Evolutionary conservation across 1,284 basidiomycete genomes (phyloP), one percentile per base, ranked within the genome.

Genomic region (Neolentinus lepideus): DNA sequence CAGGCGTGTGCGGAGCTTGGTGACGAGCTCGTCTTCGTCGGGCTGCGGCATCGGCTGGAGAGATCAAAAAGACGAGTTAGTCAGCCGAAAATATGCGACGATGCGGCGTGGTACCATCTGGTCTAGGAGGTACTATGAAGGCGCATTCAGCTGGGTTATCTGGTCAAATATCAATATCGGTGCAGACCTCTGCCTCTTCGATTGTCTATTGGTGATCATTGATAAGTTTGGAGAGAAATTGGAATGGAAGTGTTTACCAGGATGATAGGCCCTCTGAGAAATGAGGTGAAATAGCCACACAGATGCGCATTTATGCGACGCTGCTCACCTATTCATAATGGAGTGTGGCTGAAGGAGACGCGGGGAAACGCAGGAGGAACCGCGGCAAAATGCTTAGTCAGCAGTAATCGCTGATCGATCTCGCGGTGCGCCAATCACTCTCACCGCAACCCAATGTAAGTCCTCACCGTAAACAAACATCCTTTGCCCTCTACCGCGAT

Each of bases 181-280:
- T 25, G 12, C 59, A 31, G 55, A 64, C 65, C 61, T 68, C 65
- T 36, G 66, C 65, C 57, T 68, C 66, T 19, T 68, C 65, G 12
- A 68, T 68, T 1, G 66, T 68, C 66, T 68, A 43, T 9, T 11
- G 1, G 22, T 46, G 4, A 46, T 19, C 24, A 25, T 21, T 9
- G 27, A 50, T n/a, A 24, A 25, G 22, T 26, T 12, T 50, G 14
- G 9, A 25, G 14, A n/a, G 47, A 21, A 3, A 21, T 26, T 21
- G 12, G 16, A 25, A 24, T 6, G 6, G 12, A 16, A 43, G 27
- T 47, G n/a, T 21, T 12, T 22, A 50, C 47, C 47, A 50, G 22
- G 22, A 50, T 50, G n/a, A 50, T 21, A 29, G 47, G 47, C n/a
- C 47, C 47, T 25, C 47, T 50, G 16, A 8, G 25, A 21, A 47